A percentile compares a stretch with the other conserved stretches of the same genome.
These are phyloP conservation scores for Aspergillus jensenii DNA, from an alignment of 2,329 filamentous ascomycete species.

Conservation along the genomic window DNA sequence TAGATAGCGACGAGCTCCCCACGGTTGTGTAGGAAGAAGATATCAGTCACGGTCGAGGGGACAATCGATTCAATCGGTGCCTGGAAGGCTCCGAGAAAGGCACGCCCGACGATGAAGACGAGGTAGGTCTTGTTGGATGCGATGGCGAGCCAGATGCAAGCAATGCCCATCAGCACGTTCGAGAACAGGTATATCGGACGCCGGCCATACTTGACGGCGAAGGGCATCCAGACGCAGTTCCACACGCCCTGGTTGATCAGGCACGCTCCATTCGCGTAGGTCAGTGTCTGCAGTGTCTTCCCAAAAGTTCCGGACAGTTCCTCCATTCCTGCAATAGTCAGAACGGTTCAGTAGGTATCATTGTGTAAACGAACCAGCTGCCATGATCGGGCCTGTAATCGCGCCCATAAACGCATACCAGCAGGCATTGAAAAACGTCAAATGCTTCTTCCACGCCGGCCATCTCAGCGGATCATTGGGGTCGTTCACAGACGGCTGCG, in stretches of 20 bases:
- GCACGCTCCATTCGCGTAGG: constrained; percentile 1
- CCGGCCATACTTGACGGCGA: background rate
- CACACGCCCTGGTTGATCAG: background rate
- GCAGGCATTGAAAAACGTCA: constrained; percentile 4
- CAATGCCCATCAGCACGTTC: background rate
- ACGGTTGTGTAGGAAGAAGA: constrained; percentile 3
- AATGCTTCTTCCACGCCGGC: background rate
- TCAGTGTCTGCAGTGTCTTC: constrained; percentile 3
- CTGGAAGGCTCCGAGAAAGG: background rate
- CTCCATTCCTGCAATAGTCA: background rate
- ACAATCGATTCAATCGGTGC: background rate
- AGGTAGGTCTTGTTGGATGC: background rate
- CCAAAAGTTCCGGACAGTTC: background rate
- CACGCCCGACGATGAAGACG: background rate
- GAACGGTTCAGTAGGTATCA: background rate
- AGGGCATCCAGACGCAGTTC: constrained; percentile 3
- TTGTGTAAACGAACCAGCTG: background rate
- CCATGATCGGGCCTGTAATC: constrained; percentile 5
- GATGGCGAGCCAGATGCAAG: background rate
- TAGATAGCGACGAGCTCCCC: background rate
- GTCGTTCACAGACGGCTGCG: background rate
- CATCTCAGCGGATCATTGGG: constrained; percentile 2
- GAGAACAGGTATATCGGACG: constrained; percentile 2
- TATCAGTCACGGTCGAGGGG: background rate
- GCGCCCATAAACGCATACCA: constrained; percentile 10